Evolutionary conservation across 495 filamentous ascomycete species (phyloP).

Genomic region (Podospora pseudocomata): DNA sequence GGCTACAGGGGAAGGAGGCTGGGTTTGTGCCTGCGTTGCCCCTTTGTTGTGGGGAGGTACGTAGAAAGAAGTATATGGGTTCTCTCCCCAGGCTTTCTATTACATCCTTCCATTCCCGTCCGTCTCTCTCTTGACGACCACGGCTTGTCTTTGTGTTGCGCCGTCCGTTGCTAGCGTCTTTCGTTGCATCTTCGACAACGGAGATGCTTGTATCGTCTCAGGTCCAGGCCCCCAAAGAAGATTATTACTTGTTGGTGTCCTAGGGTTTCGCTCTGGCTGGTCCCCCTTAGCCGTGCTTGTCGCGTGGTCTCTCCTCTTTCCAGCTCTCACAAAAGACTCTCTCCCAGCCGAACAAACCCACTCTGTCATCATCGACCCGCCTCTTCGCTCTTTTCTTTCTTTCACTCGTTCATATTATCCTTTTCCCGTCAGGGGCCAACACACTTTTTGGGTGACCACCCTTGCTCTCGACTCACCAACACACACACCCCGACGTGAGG

Average conservation of each 20-base stretch:
- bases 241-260: neutral
- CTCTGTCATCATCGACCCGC: neutral
- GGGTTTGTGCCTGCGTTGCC: neutral
- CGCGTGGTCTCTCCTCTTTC: neutral
- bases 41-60: constrained; percentile 1
- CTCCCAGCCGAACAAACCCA: neutral
- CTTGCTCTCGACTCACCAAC: neutral
- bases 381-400: neutral
- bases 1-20: neutral
- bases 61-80: neutral
- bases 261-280: neutral
- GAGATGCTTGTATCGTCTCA: neutral
- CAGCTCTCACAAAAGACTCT: neutral
- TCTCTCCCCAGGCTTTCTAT: constrained; percentile 2
- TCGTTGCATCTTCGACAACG: neutral
- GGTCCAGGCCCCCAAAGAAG: neutral
- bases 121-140: neutral
- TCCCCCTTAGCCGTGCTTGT: neutral
- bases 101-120: neutral
- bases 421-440: neutral
- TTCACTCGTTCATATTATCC: neutral
- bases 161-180: constrained; percentile 1
- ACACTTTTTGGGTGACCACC: neutral
- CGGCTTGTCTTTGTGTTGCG: neutral
- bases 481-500: neutral